Conservation (phyloP, 106 monocot genomes). For the Xerophyta viscosa region DNA sequence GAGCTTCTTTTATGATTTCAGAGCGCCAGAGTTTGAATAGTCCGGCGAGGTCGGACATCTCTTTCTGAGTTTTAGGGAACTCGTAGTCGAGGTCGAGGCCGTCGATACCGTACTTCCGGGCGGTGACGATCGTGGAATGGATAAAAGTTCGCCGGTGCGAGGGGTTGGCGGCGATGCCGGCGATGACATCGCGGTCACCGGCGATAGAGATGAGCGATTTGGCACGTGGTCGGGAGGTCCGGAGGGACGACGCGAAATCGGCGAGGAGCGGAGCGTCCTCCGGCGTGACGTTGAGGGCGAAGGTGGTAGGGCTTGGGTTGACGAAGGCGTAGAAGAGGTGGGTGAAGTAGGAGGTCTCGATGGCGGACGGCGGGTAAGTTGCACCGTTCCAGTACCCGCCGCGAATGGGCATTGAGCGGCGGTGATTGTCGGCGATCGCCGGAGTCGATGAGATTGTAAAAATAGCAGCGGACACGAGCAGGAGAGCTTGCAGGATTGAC, state of each 20-base stretch:
- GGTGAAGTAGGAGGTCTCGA: constrained; percentile 1
- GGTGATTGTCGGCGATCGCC: too few species aligned
- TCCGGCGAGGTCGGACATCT: neutral
- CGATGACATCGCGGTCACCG: neutral
- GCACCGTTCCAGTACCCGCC: too few species aligned
- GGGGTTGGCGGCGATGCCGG: neutral
- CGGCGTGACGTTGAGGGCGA: neutral
- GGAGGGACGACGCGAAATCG: neutral
- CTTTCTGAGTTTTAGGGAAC: neutral
- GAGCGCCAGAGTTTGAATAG: neutral
- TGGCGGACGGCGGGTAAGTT: too few species aligned
- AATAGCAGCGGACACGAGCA: too few species aligned
- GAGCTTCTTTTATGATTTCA: neutral
- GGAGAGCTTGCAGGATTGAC: too few species aligned
- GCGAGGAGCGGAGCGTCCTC: neutral
- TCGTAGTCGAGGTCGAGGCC: constrained; percentile 9
- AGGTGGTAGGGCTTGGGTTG: neutral
- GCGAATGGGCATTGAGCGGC: too few species aligned
- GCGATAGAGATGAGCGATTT: neutral
- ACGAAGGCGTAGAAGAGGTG: constrained; percentile 11
- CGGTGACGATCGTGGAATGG: neutral
- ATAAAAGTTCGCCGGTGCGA: neutral
- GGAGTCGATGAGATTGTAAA: too few species aligned
- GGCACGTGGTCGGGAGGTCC: neutral
- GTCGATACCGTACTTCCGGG: neutral